Percentiles rank a stretch among this genome's conserved stretches.
Conservation (phyloP, 768 basidiomycete genomes). For the Mycena chlorophos region DNA sequence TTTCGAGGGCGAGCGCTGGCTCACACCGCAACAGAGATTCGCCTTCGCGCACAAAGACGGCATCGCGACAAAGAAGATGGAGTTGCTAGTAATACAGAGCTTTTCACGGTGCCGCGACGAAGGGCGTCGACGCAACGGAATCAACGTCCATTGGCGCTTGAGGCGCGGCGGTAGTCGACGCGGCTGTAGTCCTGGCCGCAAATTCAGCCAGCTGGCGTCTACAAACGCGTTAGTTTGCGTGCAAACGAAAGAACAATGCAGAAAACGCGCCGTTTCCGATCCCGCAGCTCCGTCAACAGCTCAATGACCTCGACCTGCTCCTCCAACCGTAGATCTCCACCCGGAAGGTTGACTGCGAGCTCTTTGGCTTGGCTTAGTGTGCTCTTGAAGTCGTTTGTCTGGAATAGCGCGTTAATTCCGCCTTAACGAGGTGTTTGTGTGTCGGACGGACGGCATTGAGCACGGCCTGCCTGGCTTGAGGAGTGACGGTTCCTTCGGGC, state of each 20-base stretch:
- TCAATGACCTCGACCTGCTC: conserved; percentile 72
- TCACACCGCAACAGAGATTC: too few species aligned
- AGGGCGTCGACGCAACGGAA: conserved; percentile 74
- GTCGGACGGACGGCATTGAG: conserved; percentile 53
- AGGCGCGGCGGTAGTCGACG: conserved; percentile 28
- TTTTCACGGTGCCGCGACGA: conserved; percentile 12
- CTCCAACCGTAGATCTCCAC: conserved; percentile 66
- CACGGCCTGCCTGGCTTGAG: conserved; percentile 64
- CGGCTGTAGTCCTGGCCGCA: conserved; percentile 40
- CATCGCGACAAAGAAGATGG: not conserved
- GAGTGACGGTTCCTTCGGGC: conserved; percentile 52
- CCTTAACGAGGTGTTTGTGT: conserved; percentile 12
- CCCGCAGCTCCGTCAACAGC: conserved; percentile 64
- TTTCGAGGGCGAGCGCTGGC: too few species aligned
- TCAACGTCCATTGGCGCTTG: conserved; percentile 64
- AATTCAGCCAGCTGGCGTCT: conserved; percentile 61
- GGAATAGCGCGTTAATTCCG: conserved; percentile 6
- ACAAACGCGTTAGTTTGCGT: not conserved
- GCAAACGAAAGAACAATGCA: not conserved
- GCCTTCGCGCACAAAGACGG: too few species aligned
- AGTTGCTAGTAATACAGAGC: not conserved
- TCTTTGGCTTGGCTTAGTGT: conserved; percentile 60
- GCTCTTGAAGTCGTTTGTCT: conserved; percentile 76
- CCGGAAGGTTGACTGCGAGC: conserved; percentile 57
- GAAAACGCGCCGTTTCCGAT: conserved; percentile 57